phyloP scores from a whole-genome alignment of 2,329 filamentous ascomycete species.

The Aspergillus tubingensis region DNA sequence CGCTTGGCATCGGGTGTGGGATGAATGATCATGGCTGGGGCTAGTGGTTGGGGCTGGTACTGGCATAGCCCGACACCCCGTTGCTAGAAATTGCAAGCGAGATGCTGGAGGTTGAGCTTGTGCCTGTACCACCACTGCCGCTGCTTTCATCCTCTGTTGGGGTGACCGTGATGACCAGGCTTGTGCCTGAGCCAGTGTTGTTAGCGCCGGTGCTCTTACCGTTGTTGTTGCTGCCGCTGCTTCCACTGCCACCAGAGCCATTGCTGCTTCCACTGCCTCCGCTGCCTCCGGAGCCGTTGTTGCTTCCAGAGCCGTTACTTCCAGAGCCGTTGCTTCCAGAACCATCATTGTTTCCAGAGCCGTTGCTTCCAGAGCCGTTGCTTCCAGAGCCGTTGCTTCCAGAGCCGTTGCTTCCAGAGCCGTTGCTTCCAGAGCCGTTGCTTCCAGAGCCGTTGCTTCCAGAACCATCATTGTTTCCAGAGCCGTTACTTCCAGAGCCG shows the following conservation, averaged over 20 bases:
- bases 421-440: neutral
- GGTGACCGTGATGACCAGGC: neutral
- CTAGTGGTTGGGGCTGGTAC: neutral
- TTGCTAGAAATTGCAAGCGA: neutral
- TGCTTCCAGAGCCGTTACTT: neutral
- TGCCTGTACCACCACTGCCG: neutral
- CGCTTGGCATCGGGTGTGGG: neutral
- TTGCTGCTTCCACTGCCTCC: neutral
- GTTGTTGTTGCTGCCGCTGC: neutral
- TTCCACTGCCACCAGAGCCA: neutral
- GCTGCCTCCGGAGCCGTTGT: neutral
- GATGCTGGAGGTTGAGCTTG: neutral
- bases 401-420: neutral
- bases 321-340: too few relatives aligned
- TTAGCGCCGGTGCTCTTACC: neutral
- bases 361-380: neutral
- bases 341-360: neutral
- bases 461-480: neutral
- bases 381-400: neutral
- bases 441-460: neutral
- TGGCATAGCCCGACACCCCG: neutral
- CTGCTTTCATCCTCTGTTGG: too few relatives aligned
- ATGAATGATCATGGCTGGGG: neutral
- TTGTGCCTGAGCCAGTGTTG: neutral
- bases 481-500: neutral